Evolutionary conservation across 1,139 yeast species (phyloP).

Genomic region (Protomyces lactucae-debilis): DNA sequence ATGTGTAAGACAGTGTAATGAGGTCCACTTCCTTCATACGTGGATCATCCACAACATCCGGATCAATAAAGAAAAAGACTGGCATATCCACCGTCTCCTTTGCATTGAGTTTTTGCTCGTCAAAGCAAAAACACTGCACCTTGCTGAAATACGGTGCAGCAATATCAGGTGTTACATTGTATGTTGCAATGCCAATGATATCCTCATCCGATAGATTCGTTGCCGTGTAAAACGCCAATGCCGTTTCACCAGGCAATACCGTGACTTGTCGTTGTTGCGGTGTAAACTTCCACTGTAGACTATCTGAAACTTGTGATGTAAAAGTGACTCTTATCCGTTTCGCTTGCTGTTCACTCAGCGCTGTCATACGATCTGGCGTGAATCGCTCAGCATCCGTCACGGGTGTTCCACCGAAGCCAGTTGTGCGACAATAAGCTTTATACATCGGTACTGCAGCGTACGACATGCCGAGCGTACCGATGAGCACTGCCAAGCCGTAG

Average conservation of each 20-base stretch:
- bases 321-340: conserved; percentile 76
- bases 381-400: conserved; percentile 75
- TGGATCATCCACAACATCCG: conserved; percentile 94
- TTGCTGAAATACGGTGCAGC: conserved; percentile 95
- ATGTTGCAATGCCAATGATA: conserved; percentile 48
- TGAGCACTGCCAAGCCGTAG: conserved; percentile 44
- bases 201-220: conserved; percentile 80
- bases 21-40: conserved; percentile 87
- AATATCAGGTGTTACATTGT: conserved; percentile 87
- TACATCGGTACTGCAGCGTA: conserved; percentile 93
- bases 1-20: conserved; percentile 84
- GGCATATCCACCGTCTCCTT: conserved; percentile 99
- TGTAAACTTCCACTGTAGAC: conserved; percentile 90
- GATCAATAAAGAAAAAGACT: conserved; percentile 87
- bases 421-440: conserved; percentile 85
- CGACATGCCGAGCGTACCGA: conserved; percentile 71
- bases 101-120: conserved; percentile 86
- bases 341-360: conserved; percentile 65
- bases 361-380: conserved; percentile 80
- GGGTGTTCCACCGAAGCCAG: conserved; percentile 96
- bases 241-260: conserved; percentile 96
- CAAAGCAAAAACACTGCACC: conserved; percentile 97
- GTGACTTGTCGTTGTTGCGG: conserved; percentile 94
- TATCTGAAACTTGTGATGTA: conserved; percentile 86
- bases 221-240: conserved; percentile 91